Conservation (phyloP, 768 basidiomycete species). For the Austroboletus eburneus region DNA sequence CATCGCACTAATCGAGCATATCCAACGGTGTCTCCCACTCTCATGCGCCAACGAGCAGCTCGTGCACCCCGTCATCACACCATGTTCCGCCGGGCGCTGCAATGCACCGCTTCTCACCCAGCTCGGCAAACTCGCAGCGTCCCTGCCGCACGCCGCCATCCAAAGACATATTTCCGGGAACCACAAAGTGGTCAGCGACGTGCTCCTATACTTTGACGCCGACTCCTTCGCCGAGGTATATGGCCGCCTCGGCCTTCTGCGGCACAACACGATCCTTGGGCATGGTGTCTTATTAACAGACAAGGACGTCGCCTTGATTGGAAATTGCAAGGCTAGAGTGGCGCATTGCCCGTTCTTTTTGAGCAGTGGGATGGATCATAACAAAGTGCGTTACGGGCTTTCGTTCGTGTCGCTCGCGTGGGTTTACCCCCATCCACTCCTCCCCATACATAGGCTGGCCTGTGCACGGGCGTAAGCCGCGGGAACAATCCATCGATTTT, state of each 20-base stretch:
- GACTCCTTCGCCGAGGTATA: constrained; percentile 75
- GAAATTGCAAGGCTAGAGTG: constrained; percentile 60
- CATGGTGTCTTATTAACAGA: constrained; percentile 79
- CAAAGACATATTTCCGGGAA: constrained; percentile 95
- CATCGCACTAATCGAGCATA: constrained; percentile 57
- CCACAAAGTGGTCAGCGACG: constrained; percentile 58
- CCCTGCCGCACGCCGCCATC: constrained; percentile 59
- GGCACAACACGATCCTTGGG: constrained; percentile 75
- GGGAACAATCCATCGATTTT: constrained; percentile 80
- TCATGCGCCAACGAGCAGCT: constrained; percentile 42
- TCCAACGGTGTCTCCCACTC: constrained; percentile 50
- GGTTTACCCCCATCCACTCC: constrained; percentile 26
- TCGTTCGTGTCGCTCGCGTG: constrained; percentile 74
- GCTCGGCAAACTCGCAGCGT: constrained; percentile 54
- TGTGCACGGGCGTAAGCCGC: constrained; percentile 89
- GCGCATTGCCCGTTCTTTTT: constrained; percentile 93
- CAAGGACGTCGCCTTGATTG: constrained; percentile 67
- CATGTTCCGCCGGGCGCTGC: constrained; percentile 90
- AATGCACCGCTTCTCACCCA: constrained; percentile 55
- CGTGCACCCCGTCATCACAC: constrained; percentile 86
- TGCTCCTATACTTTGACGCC: constrained; percentile 62
- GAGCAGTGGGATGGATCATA: constrained; percentile 77
- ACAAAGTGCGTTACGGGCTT: constrained; percentile 69
- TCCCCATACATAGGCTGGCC: constrained; percentile 64
- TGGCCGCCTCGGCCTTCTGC: constrained; percentile 66